phyloP scores from a whole-genome alignment of 768 basidiomycete genomes.

The Lentinula boryana region DNA sequence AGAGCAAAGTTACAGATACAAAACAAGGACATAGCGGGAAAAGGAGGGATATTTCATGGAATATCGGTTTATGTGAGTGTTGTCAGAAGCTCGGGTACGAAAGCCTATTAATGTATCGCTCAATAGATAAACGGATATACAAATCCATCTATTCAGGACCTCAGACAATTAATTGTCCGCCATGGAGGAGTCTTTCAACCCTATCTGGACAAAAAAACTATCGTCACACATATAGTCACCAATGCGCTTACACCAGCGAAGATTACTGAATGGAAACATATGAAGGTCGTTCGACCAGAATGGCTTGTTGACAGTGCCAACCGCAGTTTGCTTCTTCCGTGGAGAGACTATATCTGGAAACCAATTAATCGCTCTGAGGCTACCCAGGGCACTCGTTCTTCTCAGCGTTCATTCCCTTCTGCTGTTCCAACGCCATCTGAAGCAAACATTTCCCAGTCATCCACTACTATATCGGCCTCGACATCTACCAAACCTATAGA shows the following conservation, averaged over 20 bases:
- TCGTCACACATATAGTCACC: conserved; percentile 88
- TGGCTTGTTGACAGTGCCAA: conserved; percentile 86
- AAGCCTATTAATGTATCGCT: conserved; percentile 3
- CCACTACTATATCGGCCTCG: background rate
- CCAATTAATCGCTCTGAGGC: conserved; percentile 41
- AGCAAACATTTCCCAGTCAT: background rate
- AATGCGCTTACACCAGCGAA: conserved; percentile 88
- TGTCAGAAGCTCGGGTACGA: background rate
- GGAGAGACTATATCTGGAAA: conserved; percentile 66
- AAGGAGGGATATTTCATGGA: conserved; percentile 60
- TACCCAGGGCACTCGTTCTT: conserved; percentile 40
- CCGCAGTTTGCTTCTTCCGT: conserved; percentile 64
- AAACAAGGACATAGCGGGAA: conserved; percentile 39
- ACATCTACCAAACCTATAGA: conserved; percentile 28
- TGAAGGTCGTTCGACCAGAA: conserved; percentile 85
- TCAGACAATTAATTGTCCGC: conserved; percentile 72
- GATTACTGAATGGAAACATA: conserved; percentile 77
- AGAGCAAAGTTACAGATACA: conserved; percentile 87
- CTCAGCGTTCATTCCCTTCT: conserved; percentile 28
- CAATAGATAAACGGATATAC: conserved; percentile 87
- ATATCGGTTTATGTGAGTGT: conserved; percentile 77
- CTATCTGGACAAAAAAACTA: conserved; percentile 73
- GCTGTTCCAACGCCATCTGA: background rate
- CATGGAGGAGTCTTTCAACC: conserved; percentile 83
- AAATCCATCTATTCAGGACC: conserved; percentile 76